phyloP scores from a whole-genome alignment of 768 basidiomycete species.

The Boletus sp. region DNA sequence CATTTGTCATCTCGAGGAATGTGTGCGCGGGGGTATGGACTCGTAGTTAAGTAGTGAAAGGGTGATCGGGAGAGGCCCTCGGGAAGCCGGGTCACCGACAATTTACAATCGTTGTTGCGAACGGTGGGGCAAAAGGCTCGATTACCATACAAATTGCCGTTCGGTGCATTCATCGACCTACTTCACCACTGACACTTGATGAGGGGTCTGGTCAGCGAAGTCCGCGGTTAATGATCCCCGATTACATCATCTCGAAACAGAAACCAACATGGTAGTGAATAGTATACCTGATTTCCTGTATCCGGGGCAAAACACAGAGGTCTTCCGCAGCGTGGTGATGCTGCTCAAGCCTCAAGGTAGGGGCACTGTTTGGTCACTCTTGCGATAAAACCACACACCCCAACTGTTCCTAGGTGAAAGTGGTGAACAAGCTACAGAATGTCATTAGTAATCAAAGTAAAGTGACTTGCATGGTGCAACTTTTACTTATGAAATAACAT shows the following conservation, averaged over 20 bases:
- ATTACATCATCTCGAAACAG: neutral
- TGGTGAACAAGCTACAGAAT: neutral
- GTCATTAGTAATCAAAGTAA: neutral
- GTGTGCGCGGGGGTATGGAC: neutral
- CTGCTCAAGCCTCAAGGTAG: neutral
- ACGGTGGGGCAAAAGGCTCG: no score
- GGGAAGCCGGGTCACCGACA: no score
- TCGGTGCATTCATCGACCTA: neutral
- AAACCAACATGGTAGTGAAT: neutral
- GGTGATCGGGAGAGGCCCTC: no score
- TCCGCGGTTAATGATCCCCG: neutral
- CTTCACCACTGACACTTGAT: no score
- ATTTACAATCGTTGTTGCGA: neutral
- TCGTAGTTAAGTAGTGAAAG: neutral
- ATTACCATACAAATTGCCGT: neutral
- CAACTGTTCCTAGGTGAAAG: neutral
- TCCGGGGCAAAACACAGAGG: neutral
- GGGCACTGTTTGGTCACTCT: no score
- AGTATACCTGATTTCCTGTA: neutral
- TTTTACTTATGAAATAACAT: neutral
- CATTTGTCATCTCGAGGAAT: neutral
- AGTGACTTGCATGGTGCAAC: slow-evolving; percentile 1
- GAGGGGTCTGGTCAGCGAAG: no score
- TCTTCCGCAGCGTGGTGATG: neutral
- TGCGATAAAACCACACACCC: neutral